Evolutionary conservation across 2,329 filamentous ascomycete species (phyloP).

Genomic region (Diplodia corticola): DNA sequence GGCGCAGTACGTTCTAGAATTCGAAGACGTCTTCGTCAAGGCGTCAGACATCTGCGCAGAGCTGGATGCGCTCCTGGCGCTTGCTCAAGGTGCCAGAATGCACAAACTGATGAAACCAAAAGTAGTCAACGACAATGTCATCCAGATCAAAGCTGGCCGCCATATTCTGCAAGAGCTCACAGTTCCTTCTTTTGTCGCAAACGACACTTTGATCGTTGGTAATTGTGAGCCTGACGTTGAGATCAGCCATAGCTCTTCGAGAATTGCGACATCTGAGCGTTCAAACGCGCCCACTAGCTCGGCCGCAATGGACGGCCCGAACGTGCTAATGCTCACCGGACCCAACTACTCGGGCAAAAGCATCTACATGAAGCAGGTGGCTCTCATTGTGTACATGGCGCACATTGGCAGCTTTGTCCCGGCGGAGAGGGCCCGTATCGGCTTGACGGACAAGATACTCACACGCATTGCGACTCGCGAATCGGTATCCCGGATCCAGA

Average conservation of each 20-base stretch:
- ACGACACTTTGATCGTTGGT: conserved; percentile 70
- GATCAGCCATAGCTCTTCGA: conserved; percentile 31
- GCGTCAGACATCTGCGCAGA: conserved; percentile 84
- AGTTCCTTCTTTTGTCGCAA: conserved; percentile 78
- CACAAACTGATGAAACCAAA: conserved; percentile 71
- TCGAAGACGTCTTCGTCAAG: conserved; percentile 64
- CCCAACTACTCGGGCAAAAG: conserved; percentile 98
- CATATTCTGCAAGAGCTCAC: conserved; percentile 86
- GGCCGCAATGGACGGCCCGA: conserved; percentile 48
- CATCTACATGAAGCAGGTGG: conserved; percentile 90
- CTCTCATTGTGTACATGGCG: conserved; percentile 86
- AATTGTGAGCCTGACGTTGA: neutral
- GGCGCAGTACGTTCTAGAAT: conserved; percentile 67
- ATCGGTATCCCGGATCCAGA: conserved; percentile 64
- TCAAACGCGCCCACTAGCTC: conserved; percentile 8
- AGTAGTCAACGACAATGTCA: conserved; percentile 68
- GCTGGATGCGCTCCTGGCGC: conserved; percentile 76
- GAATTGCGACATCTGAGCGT: neutral
- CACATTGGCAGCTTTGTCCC: conserved; percentile 91
- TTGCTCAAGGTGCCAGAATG: conserved; percentile 73
- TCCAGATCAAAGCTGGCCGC: conserved; percentile 73
- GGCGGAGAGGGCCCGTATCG: conserved; percentile 72
- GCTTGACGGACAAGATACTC: conserved; percentile 88
- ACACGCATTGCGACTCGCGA: conserved; percentile 79
- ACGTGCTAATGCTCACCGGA: conserved; percentile 79